phyloP scores from a whole-genome alignment of 108 stramenopile genomes.

The Licmophora abbreviata region DNA sequence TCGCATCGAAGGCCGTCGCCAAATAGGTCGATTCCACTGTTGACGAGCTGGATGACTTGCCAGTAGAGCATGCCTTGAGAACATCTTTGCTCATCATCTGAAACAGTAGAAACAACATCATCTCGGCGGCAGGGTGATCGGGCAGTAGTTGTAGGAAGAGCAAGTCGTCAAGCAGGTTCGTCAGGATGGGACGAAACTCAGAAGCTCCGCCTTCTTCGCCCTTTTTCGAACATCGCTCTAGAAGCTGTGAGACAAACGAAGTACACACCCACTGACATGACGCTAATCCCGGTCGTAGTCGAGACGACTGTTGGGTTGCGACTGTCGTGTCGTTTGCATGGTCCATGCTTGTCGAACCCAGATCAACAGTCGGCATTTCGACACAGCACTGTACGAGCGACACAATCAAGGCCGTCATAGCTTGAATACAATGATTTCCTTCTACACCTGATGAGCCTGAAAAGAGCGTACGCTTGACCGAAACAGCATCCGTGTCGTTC shows the following conservation, averaged over 20 bases:
- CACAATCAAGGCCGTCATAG: constrained; percentile 66
- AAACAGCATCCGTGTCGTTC: not conserved
- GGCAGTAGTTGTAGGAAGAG: constrained; percentile 65
- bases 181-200: constrained; percentile 82
- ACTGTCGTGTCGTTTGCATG: constrained; percentile 3
- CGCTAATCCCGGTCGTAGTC: constrained; percentile 38
- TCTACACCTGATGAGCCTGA: too few relatives aligned
- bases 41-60: constrained; percentile 1
- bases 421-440: constrained; percentile 66
- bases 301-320: constrained; percentile 12
- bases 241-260: constrained; percentile 45
- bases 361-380: constrained; percentile 17
- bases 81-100: constrained; percentile 48
- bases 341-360: not conserved
- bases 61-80: constrained; percentile 36
- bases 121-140: constrained; percentile 86
- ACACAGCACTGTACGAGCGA: constrained; percentile 80
- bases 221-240: constrained; percentile 63
- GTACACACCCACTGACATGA: constrained; percentile 50
- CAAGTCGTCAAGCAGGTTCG: constrained; percentile 85
- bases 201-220: constrained; percentile 84
- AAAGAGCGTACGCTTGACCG: too few relatives aligned
- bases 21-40: constrained; percentile 62
- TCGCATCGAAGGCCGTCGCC: constrained; percentile 74
- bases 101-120: constrained; percentile 65